A percentile compares a stretch with the other conserved stretches of the same genome.
Evolutionary conservation across 768 basidiomycete species (phyloP).

Genomic region (Termitomyces sp.): DNA sequence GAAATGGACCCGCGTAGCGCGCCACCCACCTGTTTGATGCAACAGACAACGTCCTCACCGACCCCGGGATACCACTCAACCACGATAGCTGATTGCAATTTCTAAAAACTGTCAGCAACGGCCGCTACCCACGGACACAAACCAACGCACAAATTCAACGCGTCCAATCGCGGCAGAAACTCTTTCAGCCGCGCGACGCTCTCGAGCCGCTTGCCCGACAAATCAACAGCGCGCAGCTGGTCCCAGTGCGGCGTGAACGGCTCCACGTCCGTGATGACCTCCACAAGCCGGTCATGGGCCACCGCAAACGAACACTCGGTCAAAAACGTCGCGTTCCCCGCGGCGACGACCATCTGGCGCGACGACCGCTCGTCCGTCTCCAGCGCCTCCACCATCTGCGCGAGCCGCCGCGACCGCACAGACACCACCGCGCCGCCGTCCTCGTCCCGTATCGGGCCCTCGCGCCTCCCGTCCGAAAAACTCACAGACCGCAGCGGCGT

Average conservation of each 20-base stretch:
- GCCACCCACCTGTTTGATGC: slow-evolving; percentile 61
- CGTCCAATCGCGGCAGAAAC: slow-evolving; percentile 78
- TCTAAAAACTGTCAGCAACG: slow-evolving; percentile 26
- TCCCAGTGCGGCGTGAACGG: slow-evolving; percentile 97
- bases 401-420: slow-evolving; percentile 73
- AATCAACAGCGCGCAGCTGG: slow-evolving; percentile 62
- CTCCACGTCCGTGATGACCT: slow-evolving; percentile 90
- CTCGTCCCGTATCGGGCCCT: slow-evolving; percentile 76
- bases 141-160: slow-evolving; percentile 66
- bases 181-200: slow-evolving; percentile 83
- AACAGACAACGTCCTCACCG: slow-evolving; percentile 72
- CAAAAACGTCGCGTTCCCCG: slow-evolving; percentile 54
- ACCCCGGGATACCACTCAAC: slow-evolving; percentile 72
- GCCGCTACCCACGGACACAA: not conserved
- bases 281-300: slow-evolving; percentile 85
- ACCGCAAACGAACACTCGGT: slow-evolving; percentile 97
- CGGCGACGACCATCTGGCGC: no score
- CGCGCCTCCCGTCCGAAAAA: slow-evolving; percentile 91
- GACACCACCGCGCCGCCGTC: slow-evolving; percentile 41
- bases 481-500: slow-evolving; percentile 84
- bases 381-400: slow-evolving; percentile 70
- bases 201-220: slow-evolving; percentile 67
- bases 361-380: slow-evolving; percentile 43
- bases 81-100: slow-evolving; percentile 71
- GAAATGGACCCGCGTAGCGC: not conserved